phyloP scores from a whole-genome alignment of 1,139 yeast species.

The Pichia sp. region DNA sequence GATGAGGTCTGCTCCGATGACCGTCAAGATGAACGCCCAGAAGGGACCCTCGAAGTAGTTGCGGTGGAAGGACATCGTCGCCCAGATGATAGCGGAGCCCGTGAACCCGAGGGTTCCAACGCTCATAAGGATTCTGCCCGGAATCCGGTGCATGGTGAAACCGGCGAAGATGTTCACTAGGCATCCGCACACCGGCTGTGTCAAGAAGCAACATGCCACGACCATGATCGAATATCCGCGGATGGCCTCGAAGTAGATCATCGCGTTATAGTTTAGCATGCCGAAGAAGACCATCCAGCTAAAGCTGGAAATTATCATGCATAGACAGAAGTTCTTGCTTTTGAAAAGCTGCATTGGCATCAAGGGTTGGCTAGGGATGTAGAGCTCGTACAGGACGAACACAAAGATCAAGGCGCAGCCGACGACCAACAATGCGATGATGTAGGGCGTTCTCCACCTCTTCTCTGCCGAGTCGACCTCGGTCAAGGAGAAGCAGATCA shows the following conservation, averaged over 20 bases:
- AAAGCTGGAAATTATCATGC: constrained; percentile 35
- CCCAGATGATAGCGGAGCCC: constrained; percentile 38
- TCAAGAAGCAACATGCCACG: constrained; percentile 39
- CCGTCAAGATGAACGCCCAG: constrained; percentile 37
- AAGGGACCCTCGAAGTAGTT: constrained; percentile 43
- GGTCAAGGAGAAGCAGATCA: constrained; percentile 41
- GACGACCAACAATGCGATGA: constrained; percentile 39
- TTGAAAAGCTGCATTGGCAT: constrained; percentile 43
- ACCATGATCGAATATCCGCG: constrained; percentile 35
- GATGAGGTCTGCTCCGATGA: constrained; percentile 43
- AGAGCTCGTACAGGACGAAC: constrained; percentile 38
- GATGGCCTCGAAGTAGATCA: constrained; percentile 40
- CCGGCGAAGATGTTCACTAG: constrained; percentile 41
- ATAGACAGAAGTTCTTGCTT: constrained; percentile 35
- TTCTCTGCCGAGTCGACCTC: constrained; percentile 37
- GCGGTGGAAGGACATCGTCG: constrained; percentile 33
- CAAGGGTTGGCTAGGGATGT: constrained; percentile 38
- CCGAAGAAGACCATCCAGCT: constrained; percentile 41
- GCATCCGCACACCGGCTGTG: constrained; percentile 36
- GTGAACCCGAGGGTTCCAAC: constrained; percentile 35
- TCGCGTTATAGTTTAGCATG: constrained; percentile 35
- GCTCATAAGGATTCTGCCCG: constrained; percentile 36
- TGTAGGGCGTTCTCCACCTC: constrained; percentile 45
- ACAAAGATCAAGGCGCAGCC: constrained; percentile 35
- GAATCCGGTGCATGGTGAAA: constrained; percentile 38